These are phyloP conservation scores for Micractinium sp. DNA, from an alignment of 139 green algal species.

Conservation along the genomic window DNA sequence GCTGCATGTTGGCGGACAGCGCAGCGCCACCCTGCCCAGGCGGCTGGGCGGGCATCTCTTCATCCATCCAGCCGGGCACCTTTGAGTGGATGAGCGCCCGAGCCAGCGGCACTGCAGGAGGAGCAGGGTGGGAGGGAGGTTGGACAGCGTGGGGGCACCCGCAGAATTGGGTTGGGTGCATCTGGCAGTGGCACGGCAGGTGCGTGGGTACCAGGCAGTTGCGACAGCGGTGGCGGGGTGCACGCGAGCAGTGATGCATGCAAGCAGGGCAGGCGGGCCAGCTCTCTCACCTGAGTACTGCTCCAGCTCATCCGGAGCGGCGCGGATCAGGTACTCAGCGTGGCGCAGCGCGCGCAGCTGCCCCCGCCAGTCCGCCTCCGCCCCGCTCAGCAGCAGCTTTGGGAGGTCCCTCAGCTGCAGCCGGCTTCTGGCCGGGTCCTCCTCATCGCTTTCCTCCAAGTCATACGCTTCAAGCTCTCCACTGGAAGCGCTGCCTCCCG, in stretches of 20 bases:
- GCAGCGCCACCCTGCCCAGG: neutral
- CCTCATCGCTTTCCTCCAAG: conserved; percentile 47
- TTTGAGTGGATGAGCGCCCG: conserved; percentile 71
- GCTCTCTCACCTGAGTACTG: conserved; percentile 45
- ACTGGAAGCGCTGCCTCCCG: conserved; percentile 3
- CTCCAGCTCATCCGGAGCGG: conserved; percentile 76
- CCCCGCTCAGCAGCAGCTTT: conserved; percentile 31
- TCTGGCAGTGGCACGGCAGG: no score
- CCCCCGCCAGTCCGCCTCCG: conserved; percentile 61
- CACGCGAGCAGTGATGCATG: neutral
- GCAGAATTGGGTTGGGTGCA: no score
- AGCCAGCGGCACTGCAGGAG: conserved; percentile 58
- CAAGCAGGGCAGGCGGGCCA: neutral
- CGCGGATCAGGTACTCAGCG: conserved; percentile 67
- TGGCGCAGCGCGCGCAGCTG: conserved; percentile 61
- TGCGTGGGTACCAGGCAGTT: no score
- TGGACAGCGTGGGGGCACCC: no score
- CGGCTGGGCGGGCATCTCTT: conserved; percentile 29
- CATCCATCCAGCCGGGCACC: conserved; percentile 68
- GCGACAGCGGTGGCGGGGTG: no score
- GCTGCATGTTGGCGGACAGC: conserved; percentile 23
- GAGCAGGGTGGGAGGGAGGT: neutral
- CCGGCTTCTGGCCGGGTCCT: conserved; percentile 19
- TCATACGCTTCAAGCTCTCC: conserved; percentile 38
- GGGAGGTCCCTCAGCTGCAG: conserved; percentile 43